These are phyloP conservation scores for Cladosporium austrohemisphaericum DNA, from an alignment of 2,329 filamentous ascomycete species.

Conservation along the genomic window DNA sequence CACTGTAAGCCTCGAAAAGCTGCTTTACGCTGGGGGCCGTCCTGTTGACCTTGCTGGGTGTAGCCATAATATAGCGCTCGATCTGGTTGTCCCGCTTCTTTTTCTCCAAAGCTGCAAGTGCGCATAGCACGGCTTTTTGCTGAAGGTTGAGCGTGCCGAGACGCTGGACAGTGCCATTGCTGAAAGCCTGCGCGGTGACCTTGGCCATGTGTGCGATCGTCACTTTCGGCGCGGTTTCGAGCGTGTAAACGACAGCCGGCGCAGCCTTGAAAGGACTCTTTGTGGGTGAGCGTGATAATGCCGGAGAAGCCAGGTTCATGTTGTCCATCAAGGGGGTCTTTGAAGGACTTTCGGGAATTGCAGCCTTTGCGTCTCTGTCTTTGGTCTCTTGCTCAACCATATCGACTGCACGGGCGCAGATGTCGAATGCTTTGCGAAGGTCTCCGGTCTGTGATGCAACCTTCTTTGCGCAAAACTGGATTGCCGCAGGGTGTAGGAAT, in stretches of 20 bases:
- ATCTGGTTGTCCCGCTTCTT: slow-evolving; percentile 52
- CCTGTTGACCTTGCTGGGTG: slow-evolving; percentile 40
- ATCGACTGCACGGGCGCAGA: slow-evolving; percentile 85
- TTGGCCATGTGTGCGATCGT: slow-evolving; percentile 88
- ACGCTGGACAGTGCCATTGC: slow-evolving; percentile 79
- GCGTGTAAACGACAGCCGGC: slow-evolving; percentile 50
- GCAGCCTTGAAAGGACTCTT: slow-evolving; percentile 34
- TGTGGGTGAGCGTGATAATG: slow-evolving; percentile 39
- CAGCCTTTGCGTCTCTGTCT: slow-evolving; percentile 63
- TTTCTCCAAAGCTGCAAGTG: slow-evolving; percentile 81
- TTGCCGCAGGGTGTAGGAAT: slow-evolving; percentile 88
- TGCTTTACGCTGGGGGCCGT: slow-evolving; percentile 74
- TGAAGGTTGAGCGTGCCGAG: slow-evolving; percentile 88
- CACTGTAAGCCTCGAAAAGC: slow-evolving; percentile 78
- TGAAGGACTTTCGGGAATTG: slow-evolving; percentile 56
- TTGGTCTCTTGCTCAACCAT: slow-evolving; percentile 81
- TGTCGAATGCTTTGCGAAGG: slow-evolving; percentile 89
- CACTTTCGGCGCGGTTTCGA: slow-evolving; percentile 79
- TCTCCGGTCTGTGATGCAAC: slow-evolving; percentile 93
- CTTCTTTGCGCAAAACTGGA: slow-evolving; percentile 91
- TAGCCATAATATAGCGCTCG: slow-evolving; percentile 31
- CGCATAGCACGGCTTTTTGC: slow-evolving; percentile 91
- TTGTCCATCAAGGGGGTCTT: slow-evolving; percentile 79
- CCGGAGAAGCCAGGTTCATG: slow-evolving; percentile 64
- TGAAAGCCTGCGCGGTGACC: slow-evolving; percentile 84